Percentiles rank a stretch among this genome's conserved stretches.
Conservation (phyloP, 78 protist genomes). For the Diacronema lutheri region DNA sequence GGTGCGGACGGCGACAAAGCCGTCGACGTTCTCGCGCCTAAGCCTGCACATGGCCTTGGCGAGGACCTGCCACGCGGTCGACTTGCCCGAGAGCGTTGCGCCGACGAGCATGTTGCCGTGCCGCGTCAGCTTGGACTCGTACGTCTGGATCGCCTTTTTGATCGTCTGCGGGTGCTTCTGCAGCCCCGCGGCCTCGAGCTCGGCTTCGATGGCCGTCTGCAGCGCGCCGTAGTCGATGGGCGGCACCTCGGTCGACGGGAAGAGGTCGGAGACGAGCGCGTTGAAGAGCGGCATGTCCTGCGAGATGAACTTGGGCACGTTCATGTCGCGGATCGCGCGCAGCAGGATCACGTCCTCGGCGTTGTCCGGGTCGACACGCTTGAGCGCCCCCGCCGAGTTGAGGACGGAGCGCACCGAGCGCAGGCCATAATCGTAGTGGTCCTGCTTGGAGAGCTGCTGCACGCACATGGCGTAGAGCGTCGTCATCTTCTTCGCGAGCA, state of each 20-base stretch:
- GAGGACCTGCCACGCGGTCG: slow-evolving; percentile 67
- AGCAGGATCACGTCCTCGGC: slow-evolving; percentile 60
- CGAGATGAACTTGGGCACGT: slow-evolving; percentile 68
- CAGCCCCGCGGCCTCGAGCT: slow-evolving; percentile 22
- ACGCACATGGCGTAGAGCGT: slow-evolving; percentile 68
- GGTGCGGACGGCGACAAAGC: slow-evolving; percentile 29
- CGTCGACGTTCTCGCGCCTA: slow-evolving; percentile 9
- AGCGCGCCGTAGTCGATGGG: slow-evolving; percentile 32
- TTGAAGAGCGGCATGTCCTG: slow-evolving; percentile 66
- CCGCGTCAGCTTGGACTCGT: slow-evolving; percentile 71
- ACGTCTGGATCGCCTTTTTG: slow-evolving; percentile 64
- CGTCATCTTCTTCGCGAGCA: slow-evolving; percentile 65
- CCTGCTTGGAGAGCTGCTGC: slow-evolving; percentile 78
- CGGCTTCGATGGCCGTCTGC: slow-evolving; percentile 16
- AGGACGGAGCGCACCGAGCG: slow-evolving; percentile 77
- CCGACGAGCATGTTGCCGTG: slow-evolving; percentile 91
- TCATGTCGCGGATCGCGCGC: slow-evolving; percentile 65
- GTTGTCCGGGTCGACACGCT: slow-evolving; percentile 35
- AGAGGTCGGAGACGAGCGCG: slow-evolving; percentile 62
- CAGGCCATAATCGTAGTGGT: slow-evolving; percentile 70
- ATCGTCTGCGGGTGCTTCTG: slow-evolving; percentile 36
- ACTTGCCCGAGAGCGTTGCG: slow-evolving; percentile 65
- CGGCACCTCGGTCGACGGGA: slow-evolving; percentile 60
- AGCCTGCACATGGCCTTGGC: slow-evolving; percentile 37
- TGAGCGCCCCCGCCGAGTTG: slow-evolving; percentile 67